A percentile compares a stretch with the other conserved stretches of the same genome.
Conservation (phyloP, 163 green algal genomes). For the Chloromonas sp. region DNA sequence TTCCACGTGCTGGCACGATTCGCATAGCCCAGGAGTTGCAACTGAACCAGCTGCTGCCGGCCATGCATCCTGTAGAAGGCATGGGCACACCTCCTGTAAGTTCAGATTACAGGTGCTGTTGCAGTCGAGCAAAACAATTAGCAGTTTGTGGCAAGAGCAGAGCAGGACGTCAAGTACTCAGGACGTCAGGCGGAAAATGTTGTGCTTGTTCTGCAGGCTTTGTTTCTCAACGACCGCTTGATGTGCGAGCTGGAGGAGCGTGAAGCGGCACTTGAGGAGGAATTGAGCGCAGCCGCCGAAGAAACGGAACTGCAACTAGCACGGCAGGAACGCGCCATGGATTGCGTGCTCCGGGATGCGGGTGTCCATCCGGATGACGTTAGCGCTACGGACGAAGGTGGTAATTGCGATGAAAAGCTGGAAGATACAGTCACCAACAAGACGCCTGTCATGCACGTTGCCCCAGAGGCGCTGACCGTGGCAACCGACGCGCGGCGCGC, state of each 20-base stretch:
- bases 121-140: too few species aligned
- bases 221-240: neutral
- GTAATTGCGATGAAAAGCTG: too few species aligned
- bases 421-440: too few species aligned
- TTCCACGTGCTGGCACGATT: too few species aligned
- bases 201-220: neutral
- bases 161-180: too few species aligned
- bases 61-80: neutral
- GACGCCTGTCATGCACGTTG: too few species aligned
- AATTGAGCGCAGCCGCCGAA: neutral
- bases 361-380: neutral
- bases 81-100: neutral
- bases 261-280: neutral
- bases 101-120: too few species aligned
- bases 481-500: too few species aligned
- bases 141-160: too few species aligned
- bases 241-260: neutral
- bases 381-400: neutral
- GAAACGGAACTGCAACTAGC: neutral
- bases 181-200: too few species aligned
- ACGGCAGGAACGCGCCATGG: neutral
- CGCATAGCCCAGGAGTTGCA: neutral
- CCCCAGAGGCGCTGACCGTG: too few species aligned
- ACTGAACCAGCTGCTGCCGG: neutral
- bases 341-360: neutral